Evolutionary conservation across 192 early-diverging fungal genomes (phyloP).

Genomic region (Podila verticillata): DNA sequence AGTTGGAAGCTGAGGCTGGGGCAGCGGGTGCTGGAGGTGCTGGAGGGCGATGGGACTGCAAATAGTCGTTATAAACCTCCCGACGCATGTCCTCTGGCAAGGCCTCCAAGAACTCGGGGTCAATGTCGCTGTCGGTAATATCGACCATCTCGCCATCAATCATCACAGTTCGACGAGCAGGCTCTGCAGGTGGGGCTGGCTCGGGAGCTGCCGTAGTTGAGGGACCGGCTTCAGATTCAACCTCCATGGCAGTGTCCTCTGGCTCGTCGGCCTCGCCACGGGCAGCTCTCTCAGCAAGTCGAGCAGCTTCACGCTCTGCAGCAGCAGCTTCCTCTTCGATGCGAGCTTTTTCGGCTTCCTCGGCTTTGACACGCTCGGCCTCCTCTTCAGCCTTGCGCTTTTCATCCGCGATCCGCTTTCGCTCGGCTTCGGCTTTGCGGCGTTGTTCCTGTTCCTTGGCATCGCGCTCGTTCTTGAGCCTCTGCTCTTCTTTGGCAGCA

Average conservation of each 20-base stretch:
- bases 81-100: conserved; percentile 93
- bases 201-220: neutral
- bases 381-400: conserved; percentile 54
- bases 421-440: conserved; percentile 67
- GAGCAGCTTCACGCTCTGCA: conserved; percentile 48
- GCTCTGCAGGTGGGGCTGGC: conserved; percentile 1
- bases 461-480: conserved; percentile 61
- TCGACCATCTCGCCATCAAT: conserved; percentile 87
- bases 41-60: conserved; percentile 49
- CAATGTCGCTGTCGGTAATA: conserved; percentile 94
- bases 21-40: conserved; percentile 29
- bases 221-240: conserved; percentile 23
- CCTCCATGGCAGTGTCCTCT: conserved; percentile 35
- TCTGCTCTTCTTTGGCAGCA: conserved; percentile 76
- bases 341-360: conserved; percentile 51
- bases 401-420: conserved; percentile 56
- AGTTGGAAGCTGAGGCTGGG: conserved; percentile 32
- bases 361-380: conserved; percentile 52
- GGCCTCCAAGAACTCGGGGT: conserved; percentile 92
- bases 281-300: conserved; percentile 32
- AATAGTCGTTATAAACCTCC: conserved; percentile 91
- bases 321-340: conserved; percentile 36
- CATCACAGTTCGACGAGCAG: conserved; percentile 66
- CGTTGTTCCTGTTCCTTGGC: conserved; percentile 59
- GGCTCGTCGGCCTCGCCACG: conserved; percentile 37